Evolutionary conservation across 495 filamentous ascomycete genomes (phyloP), one percentile per base, ranked within the genome.

Genomic region (Lophiostoma macrostomum): DNA sequence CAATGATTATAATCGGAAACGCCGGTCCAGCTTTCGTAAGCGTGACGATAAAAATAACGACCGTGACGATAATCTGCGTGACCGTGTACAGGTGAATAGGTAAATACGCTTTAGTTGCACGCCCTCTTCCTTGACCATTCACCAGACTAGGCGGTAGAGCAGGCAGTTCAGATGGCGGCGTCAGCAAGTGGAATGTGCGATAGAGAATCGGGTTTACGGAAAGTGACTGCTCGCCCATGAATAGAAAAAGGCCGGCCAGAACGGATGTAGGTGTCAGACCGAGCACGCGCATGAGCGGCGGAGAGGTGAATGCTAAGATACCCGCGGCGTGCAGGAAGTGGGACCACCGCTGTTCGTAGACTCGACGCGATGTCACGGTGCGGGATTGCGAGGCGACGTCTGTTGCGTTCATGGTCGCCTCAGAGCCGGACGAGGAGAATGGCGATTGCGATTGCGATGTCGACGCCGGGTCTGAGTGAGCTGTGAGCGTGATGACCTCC

Each of bases 201-300:
- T 76, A 80, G 7, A 87, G 66, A 29, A 87, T 84, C 0, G 83
- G 83, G 57, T 86, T 87, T 6, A 84, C 78, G 11, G 75, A 76
- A n/a, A 86, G 68, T 35, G 79, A 82, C 56, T 88, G 84, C 56
- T 86, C 81, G 8, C 82, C 84, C 84, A 87, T 86, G 66, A 85
- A 87, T 44, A 88, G 68, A 63, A 87, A 87, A 11, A 87, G 67
- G 0, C 83, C 84, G 0, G 83, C 84, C 1, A 87, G 71, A 5
- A 87, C 84, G 31, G 79, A 82, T 1, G 82, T 87, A 0, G 82
- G 83, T 0, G 84, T 86, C 50, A 87, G 69, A 1, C 84, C 84
- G 13, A 87, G 72, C 4, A 86, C 78, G 53, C 79, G 79, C 77
- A 85, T 84, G 34, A 87, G 75, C 7, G 84, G 84, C 7, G 84